Evolutionary conservation across 2,329 filamentous ascomycete genomes (phyloP).

Genomic region (Colletotrichum ledebouriae): DNA sequence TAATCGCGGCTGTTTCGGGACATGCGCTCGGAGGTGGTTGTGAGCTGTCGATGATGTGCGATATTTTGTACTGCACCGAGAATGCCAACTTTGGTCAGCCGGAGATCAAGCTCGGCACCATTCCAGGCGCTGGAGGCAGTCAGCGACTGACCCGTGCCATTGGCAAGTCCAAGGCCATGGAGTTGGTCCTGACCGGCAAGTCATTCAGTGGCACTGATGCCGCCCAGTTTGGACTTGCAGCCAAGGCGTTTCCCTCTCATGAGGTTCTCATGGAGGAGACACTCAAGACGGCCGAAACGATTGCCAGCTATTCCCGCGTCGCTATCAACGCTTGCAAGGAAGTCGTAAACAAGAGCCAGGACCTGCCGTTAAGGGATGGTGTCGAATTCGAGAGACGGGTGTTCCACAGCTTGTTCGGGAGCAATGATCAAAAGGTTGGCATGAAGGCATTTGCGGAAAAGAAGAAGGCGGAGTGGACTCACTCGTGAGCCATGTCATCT

Average conservation of each 20-base stretch:
- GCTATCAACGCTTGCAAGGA: constrained; percentile 93
- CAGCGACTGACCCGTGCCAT: constrained; percentile 88
- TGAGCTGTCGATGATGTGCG: constrained; percentile 97
- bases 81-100: constrained; percentile 94
- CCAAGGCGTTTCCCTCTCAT: constrained; percentile 82
- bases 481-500: constrained; percentile 68
- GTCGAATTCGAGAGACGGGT: constrained; percentile 95
- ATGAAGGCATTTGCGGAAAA: constrained; percentile 97
- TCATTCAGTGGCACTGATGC: constrained; percentile 88
- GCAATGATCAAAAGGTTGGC: constrained; percentile 96
- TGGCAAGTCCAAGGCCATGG: constrained; percentile 90
- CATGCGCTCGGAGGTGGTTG: constrained; percentile 96
- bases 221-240: constrained; percentile 90
- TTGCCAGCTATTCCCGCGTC: constrained; percentile 88
- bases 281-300: constrained; percentile 86
- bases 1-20: constrained; percentile 94
- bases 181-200: constrained; percentile 88
- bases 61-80: constrained; percentile 91
- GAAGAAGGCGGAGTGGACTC: constrained; percentile 90
- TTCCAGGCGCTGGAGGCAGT: constrained; percentile 91
- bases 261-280: constrained; percentile 87
- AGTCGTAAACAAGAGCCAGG: constrained; percentile 99
- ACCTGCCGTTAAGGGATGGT: constrained; percentile 86
- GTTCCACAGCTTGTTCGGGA: constrained; percentile 94
- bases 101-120: constrained; percentile 94